These are phyloP conservation scores for Chlamydomonas eustigma DNA, from an alignment of 139 green algal genomes.

Conservation along the genomic window DNA sequence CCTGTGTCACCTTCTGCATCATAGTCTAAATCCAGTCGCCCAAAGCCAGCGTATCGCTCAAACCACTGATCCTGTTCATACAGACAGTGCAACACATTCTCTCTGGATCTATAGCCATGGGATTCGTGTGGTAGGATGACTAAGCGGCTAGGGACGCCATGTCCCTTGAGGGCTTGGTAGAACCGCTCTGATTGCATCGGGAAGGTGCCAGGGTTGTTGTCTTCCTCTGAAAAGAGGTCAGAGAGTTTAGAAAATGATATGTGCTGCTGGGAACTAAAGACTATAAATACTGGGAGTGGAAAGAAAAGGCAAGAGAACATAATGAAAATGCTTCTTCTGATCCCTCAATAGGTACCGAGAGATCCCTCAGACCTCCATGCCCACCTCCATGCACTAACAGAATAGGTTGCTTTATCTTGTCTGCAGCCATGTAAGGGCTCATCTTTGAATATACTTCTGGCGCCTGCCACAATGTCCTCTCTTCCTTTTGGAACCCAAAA, in stretches of 20 bases:
- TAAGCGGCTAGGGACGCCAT: conserved; percentile 72
- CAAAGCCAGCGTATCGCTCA: conserved; percentile 44
- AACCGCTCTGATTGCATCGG: conserved; percentile 89
- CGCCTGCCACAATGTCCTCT: conserved; percentile 92
- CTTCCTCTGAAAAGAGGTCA: conserved; percentile 71
- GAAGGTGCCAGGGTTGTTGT: conserved; percentile 94
- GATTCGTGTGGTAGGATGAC: conserved; percentile 94
- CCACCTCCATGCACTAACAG: conserved; percentile 1
- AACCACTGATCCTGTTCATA: conserved; percentile 80
- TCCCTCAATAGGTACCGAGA: not conserved
- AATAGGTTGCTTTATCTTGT: conserved; percentile 72
- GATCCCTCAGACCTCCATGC: not conserved
- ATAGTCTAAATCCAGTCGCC: conserved; percentile 36
- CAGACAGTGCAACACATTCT: conserved; percentile 75
- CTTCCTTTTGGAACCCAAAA: conserved; percentile 94
- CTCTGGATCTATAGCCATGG: conserved; percentile 77
- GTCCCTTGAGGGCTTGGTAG: conserved; percentile 83
- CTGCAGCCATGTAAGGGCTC: conserved; percentile 82
- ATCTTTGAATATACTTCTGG: conserved; percentile 90
- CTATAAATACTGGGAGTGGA: not conserved
- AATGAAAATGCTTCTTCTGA: not conserved
- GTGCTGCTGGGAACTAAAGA: not conserved
- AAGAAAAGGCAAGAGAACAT: too few relatives aligned
- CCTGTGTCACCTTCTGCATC: too few relatives aligned
- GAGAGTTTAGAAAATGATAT: not conserved